A percentile compares a stretch with the other conserved stretches of the same genome.
phyloP scores from a whole-genome alignment of 2,329 filamentous ascomycete species.

The Fusarium begoniae region DNA sequence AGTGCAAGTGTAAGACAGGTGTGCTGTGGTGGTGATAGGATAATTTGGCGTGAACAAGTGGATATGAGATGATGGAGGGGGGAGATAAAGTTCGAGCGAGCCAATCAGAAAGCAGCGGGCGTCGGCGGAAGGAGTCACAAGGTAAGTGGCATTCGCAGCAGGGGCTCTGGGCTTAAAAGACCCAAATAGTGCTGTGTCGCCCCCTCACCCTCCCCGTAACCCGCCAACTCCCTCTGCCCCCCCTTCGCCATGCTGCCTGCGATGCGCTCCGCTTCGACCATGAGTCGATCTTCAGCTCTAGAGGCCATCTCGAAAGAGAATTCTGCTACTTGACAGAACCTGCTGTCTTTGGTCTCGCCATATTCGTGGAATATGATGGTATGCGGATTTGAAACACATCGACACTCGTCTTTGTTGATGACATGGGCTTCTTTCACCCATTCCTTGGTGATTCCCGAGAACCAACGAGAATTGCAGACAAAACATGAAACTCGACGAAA shows the following conservation, averaged over 20 bases:
- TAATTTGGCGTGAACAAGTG: constrained; percentile 18
- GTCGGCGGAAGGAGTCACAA: constrained; percentile 34
- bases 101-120: constrained; percentile 35
- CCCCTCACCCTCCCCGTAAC: constrained; percentile 50
- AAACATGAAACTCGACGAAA: constrained; percentile 13
- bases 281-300: constrained; percentile 3
- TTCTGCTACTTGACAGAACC: neutral
- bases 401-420: constrained; percentile 23
- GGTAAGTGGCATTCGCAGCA: constrained; percentile 33
- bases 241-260: neutral
- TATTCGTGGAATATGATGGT: neutral
- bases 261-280: constrained; percentile 6
- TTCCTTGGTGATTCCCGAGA: constrained; percentile 1
- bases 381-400: neutral
- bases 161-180: constrained; percentile 58
- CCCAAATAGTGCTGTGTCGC: constrained; percentile 64
- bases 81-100: neutral
- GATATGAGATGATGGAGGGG: constrained; percentile 17
- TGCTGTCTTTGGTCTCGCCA: neutral
- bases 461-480: neutral
- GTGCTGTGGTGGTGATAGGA: constrained; percentile 14
- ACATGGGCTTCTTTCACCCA: constrained; percentile 44
- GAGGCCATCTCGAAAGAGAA: constrained; percentile 9
- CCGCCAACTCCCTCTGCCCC: constrained; percentile 39
- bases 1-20: constrained; percentile 20